These are phyloP conservation scores for Hippophae rhamnoides DNA, from an alignment of 306 rosid species.

Conservation along the genomic window DNA sequence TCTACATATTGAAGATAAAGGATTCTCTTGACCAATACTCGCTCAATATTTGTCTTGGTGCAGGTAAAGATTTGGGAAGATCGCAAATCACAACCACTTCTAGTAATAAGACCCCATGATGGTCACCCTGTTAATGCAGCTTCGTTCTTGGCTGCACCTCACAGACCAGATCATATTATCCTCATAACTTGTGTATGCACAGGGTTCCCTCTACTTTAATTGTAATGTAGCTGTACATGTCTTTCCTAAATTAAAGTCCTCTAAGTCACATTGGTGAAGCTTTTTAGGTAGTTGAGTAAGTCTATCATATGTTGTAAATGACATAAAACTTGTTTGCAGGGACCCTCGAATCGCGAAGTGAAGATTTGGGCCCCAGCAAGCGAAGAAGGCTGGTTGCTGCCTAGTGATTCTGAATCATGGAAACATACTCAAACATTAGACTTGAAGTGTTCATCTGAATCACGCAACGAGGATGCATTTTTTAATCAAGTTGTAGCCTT, in stretches of 20 bases:
- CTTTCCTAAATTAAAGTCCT: background rate
- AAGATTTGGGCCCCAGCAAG: slow-evolving; percentile 80
- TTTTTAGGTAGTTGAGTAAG: background rate
- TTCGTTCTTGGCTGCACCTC: slow-evolving; percentile 72
- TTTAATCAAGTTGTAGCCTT: slow-evolving; percentile 89
- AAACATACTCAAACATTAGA: slow-evolving; percentile 81
- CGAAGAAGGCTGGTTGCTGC: slow-evolving; percentile 93
- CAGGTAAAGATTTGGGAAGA: slow-evolving; percentile 96
- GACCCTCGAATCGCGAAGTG: slow-evolving; percentile 85
- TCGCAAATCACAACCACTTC: slow-evolving; percentile 73
- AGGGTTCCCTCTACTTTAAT: background rate
- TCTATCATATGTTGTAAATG: slow-evolving; percentile 9
- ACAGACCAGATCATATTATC: slow-evolving; percentile 81
- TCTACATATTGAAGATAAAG: too few species aligned
- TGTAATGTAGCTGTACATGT: too few species aligned
- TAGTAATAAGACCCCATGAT: slow-evolving; percentile 69
- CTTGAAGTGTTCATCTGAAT: slow-evolving; percentile 75
- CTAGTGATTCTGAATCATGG: slow-evolving; percentile 82
- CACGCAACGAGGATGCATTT: slow-evolving; percentile 69
- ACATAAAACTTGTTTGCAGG: slow-evolving; percentile 32
- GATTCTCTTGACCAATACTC: too few species aligned
- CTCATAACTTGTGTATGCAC: slow-evolving; percentile 77
- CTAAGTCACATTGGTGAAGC: background rate
- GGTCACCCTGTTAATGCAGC: slow-evolving; percentile 89
- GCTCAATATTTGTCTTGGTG: slow-evolving; percentile 5